These are phyloP conservation scores for Porcisia hertigi DNA, from an alignment of 208 protist genomes.

Conservation along the genomic window DNA sequence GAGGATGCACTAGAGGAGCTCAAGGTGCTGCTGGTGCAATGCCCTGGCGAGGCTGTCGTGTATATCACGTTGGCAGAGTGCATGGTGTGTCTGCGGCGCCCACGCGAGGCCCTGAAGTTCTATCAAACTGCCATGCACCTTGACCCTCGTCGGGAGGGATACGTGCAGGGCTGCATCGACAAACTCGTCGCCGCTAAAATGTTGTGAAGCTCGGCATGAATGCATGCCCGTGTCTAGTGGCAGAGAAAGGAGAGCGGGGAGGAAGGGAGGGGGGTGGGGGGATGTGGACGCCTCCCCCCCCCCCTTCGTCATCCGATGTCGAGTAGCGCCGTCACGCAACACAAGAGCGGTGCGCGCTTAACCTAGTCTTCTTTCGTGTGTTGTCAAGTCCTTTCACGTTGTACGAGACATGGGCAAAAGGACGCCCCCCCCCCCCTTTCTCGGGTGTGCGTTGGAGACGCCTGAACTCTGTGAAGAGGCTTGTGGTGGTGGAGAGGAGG, in stretches of 20 bases:
- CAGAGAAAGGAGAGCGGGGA: not conserved
- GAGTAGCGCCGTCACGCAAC: not conserved
- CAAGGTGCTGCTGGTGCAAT: conserved; percentile 64
- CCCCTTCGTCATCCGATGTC: not conserved
- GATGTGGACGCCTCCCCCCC: no score
- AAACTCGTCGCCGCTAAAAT: conserved; percentile 41
- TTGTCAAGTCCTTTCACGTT: not conserved
- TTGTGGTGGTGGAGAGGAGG: not conserved
- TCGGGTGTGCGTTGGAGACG: not conserved
- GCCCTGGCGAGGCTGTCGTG: conserved; percentile 88
- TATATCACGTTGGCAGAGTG: conserved; percentile 90
- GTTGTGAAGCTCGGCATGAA: conserved; percentile 7
- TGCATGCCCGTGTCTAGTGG: not conserved
- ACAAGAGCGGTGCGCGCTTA: not conserved
- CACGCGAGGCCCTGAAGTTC: conserved; percentile 54
- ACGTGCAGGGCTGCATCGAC: conserved; percentile 74
- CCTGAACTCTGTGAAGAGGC: not conserved
- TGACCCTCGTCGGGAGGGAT: conserved; percentile 69
- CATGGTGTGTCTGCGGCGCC: conserved; percentile 45
- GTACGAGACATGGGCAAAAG: not conserved
- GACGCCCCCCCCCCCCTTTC: not conserved
- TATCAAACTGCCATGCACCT: conserved; percentile 78
- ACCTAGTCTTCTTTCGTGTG: no score
- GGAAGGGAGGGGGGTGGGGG: not conserved
- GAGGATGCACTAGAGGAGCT: conserved; percentile 78